A percentile compares a stretch with the other conserved stretches of the same genome.
phyloP scores from a whole-genome alignment of 2,329 filamentous ascomycete species.

The Cladosporium halotolerans region DNA sequence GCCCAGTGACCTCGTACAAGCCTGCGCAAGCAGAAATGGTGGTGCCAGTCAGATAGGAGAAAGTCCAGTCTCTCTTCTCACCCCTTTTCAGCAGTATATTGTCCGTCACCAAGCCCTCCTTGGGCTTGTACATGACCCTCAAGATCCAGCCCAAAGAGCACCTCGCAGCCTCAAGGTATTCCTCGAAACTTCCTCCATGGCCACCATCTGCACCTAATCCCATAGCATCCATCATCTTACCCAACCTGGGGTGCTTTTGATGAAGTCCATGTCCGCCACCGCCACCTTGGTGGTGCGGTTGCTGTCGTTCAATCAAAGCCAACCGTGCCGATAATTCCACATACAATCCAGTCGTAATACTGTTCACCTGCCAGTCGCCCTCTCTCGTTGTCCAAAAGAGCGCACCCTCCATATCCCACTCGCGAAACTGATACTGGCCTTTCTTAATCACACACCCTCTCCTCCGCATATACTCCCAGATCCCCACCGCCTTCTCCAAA shows the following conservation, averaged over 20 bases:
- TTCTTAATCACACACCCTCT: slow-evolving; percentile 15
- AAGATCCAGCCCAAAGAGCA: slow-evolving; percentile 24
- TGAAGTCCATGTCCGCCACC: not conserved
- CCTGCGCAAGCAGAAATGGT: slow-evolving; percentile 21
- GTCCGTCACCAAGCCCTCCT: slow-evolving; percentile 24
- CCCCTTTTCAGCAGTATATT: slow-evolving; percentile 20
- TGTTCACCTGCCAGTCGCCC: slow-evolving; percentile 18
- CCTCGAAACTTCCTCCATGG: slow-evolving; percentile 1
- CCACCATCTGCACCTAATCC: not conserved
- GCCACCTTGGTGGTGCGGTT: not conserved
- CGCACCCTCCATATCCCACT: slow-evolving; percentile 23
- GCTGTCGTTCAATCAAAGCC: slow-evolving; percentile 14
- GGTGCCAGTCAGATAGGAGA: slow-evolving; percentile 25
- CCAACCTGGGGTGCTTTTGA: slow-evolving; percentile 11
- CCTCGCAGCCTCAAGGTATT: slow-evolving; percentile 19
- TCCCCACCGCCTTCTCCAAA: slow-evolving; percentile 16
- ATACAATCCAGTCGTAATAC: slow-evolving; percentile 20
- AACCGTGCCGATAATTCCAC: slow-evolving; percentile 23
- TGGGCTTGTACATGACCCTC: slow-evolving; percentile 21
- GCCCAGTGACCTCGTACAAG: slow-evolving; percentile 17
- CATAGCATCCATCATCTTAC: slow-evolving; percentile 10
- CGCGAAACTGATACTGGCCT: slow-evolving; percentile 16
- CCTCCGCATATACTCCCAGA: slow-evolving; percentile 20
- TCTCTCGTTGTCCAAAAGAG: slow-evolving; percentile 20
- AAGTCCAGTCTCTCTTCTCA: slow-evolving; percentile 23